Evolutionary conservation across 352 stramenopile genomes (phyloP), one percentile per base, ranked within the genome.

Genomic region (Peronosclerospora sorghi): DNA sequence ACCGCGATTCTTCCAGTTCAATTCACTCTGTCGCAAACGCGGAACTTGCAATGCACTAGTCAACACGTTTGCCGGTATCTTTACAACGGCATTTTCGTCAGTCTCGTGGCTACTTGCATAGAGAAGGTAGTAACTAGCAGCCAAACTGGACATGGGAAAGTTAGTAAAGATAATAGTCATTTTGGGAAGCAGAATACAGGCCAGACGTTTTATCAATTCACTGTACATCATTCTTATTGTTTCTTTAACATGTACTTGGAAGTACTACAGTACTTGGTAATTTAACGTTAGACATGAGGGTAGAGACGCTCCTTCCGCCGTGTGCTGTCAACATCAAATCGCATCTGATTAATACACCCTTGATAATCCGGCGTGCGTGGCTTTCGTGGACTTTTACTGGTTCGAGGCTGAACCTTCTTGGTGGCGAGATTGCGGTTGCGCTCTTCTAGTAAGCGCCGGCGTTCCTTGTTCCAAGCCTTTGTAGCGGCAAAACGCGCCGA

Each of bases 1-100:
- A 27, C 41, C 35, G 34, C 62, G 65, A 49, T 81, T 77, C 41
- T 64, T 62, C 61, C 62, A 67, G 32, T 64, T 75, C 20, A 81
- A 47, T 12, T 69, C 54, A 28, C 36, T 62, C 17, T 77, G 52
- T 29, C 51, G 56, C 19, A 81, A 40, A 24, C 68, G 56, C 23
- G 68, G 68, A 18, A 76, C 55, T 48, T 54, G 46, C 20, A 55
- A 35, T 0, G 23, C 23, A 51, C 45, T 24, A 19, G 38, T 15
- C 5, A 10, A 12, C 2, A 44, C 27, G 13, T 15, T 6, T 12
- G n/a, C 13, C 4, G 35, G 27, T 42, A 12, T 19, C 4, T 49
- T 34, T 21, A 20, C 2, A 15, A 29, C n/a, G 24, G 34, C 13
- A 10, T 7, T 17, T 15, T 38, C 27, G 6, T 27, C 8, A 2